phyloP scores from a whole-genome alignment of 192 early-diverging fungal species.

The Coemansia sp. region DNA sequence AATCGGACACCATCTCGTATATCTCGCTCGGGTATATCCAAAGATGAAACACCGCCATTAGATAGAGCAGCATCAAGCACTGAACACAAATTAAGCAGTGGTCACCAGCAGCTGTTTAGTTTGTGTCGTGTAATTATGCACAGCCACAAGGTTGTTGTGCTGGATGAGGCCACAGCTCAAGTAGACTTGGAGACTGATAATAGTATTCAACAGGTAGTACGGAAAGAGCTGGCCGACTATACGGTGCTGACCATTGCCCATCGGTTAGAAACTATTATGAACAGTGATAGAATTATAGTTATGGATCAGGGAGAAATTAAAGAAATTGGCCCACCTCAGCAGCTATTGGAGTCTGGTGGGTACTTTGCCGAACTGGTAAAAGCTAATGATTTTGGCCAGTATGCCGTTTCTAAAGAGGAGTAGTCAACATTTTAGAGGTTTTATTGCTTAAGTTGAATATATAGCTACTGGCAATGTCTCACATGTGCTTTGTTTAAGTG shows the following conservation, averaged over 20 bases:
- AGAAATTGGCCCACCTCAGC: conserved; percentile 61
- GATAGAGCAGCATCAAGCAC: not conserved
- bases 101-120: conserved; percentile 64
- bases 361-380: conserved; percentile 11
- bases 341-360: conserved; percentile 46
- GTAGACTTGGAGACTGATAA: no score
- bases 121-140: conserved; percentile 59
- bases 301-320: conserved; percentile 65
- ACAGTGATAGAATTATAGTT: conserved; percentile 1
- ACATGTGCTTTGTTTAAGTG: no score
- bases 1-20: not conserved
- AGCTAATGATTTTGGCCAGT: no score
- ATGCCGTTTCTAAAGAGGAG: no score
- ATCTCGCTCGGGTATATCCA: not conserved
- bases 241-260: no score
- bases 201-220: no score
- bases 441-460: no score
- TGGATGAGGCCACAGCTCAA: conserved; percentile 57
- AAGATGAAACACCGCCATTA: not conserved
- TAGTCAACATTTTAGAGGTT: no score
- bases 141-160: conserved; percentile 54
- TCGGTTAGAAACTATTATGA: no score
- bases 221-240: no score
- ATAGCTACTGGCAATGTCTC: no score
- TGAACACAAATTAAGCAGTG: conserved; percentile 15